phyloP scores from a whole-genome alignment of 208 protist genomes.

The Acanthamoeba triangularis region DNA sequence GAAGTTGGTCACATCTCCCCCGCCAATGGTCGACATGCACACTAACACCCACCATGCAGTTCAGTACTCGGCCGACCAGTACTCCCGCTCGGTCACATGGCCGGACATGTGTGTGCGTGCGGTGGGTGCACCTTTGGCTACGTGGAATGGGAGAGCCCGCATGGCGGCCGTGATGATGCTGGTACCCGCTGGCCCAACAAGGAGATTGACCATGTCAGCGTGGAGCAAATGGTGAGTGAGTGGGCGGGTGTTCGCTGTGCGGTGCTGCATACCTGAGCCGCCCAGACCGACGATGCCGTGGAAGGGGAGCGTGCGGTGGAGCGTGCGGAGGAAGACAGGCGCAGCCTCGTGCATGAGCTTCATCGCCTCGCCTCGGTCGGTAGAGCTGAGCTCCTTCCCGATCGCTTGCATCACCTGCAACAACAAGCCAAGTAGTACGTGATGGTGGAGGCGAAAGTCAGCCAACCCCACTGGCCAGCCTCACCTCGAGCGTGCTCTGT shows the following conservation, averaged over 20 bases:
- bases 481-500: neutral
- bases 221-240: neutral
- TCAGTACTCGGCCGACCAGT: too few relatives aligned
- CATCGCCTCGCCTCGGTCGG: constrained; percentile 56
- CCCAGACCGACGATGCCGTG: constrained; percentile 55
- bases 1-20: constrained; percentile 11
- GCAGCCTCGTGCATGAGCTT: constrained; percentile 24
- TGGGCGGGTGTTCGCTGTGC: neutral
- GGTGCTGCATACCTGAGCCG: constrained; percentile 9
- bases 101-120: neutral
- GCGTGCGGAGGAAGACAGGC: constrained; percentile 17
- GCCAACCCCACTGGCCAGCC: neutral
- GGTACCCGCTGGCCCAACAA: neutral
- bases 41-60: neutral
- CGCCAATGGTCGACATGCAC: constrained; percentile 62
- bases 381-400: neutral
- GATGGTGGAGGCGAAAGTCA: neutral
- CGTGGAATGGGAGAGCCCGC: constrained; percentile 42
- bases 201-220: neutral
- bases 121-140: constrained; percentile 27
- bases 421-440: neutral
- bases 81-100: neutral
- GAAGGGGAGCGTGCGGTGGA: constrained; percentile 29
- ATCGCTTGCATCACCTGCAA: neutral
- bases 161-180: constrained; percentile 57